Conservation (phyloP, 116 monocot species). For the Papilionanthe hybrid region DNA sequence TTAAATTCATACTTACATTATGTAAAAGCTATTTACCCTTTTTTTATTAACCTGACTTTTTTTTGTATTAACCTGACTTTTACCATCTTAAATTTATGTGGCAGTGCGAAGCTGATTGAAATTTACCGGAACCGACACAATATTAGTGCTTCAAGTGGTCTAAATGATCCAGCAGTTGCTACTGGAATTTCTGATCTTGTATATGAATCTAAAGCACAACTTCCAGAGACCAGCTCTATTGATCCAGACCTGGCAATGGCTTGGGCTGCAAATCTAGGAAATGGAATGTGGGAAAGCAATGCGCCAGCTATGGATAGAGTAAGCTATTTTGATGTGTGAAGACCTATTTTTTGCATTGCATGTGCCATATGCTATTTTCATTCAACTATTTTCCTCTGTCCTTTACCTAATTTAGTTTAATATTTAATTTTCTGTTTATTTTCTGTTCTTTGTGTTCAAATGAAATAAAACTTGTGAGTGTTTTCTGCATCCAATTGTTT, state of each 20-base stretch:
- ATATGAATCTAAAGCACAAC: conserved; percentile 62
- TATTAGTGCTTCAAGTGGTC: conserved; percentile 75
- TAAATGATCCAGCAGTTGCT: conserved; percentile 96
- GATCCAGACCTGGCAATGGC: conserved; percentile 96
- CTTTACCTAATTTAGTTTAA: background rate
- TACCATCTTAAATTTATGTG: conserved; percentile 9
- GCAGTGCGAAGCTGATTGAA: conserved; percentile 90
- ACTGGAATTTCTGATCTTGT: conserved; percentile 97
- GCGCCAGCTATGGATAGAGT: conserved; percentile 86
- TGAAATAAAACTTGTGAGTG: background rate
- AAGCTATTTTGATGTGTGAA: conserved; percentile 17
- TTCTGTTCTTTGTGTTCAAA: background rate
- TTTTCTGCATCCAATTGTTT: background rate
- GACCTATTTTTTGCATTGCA: background rate
- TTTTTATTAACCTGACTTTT: background rate
- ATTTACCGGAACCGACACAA: conserved; percentile 96
- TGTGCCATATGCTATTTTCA: background rate
- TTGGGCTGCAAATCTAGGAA: conserved; percentile 88
- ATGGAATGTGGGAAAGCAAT: conserved; percentile 73
- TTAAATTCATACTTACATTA: background rate
- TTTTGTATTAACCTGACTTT: background rate
- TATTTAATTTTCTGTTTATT: background rate
- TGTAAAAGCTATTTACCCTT: background rate
- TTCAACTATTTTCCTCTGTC: too few species aligned
- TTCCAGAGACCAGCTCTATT: conserved; percentile 51